Evolutionary conservation across 2,329 filamentous ascomycete genomes (phyloP).

Genomic region (Hyphodiscus sp.): DNA sequence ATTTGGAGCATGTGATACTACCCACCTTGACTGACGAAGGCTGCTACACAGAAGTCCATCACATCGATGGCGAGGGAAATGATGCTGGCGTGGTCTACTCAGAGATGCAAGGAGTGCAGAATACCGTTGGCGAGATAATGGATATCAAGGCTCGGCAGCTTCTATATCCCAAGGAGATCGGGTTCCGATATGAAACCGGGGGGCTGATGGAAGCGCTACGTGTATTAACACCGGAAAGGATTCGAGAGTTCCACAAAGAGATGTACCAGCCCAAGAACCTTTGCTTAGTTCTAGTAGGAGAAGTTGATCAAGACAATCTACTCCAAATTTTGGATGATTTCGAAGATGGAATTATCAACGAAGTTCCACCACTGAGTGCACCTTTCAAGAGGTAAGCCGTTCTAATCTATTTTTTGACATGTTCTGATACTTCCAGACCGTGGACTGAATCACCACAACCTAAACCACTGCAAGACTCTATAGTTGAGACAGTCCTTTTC

Average conservation of each 20-base stretch:
- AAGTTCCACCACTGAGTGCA: conserved; percentile 67
- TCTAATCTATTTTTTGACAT: not conserved
- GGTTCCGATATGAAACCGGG: conserved; percentile 96
- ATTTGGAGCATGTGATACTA: conserved; percentile 87
- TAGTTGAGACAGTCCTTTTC: conserved; percentile 77
- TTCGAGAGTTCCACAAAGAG: conserved; percentile 86
- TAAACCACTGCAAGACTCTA: conserved; percentile 63
- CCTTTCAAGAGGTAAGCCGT: conserved; percentile 57
- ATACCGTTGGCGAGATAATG: conserved; percentile 78
- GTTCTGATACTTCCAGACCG: conserved; percentile 40
- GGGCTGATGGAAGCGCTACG: conserved; percentile 91
- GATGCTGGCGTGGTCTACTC: conserved; percentile 98
- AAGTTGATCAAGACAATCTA: conserved; percentile 76
- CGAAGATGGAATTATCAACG: conserved; percentile 76
- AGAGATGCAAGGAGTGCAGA: conserved; percentile 96
- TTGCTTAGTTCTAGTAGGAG: conserved; percentile 85
- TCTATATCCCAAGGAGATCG: conserved; percentile 81
- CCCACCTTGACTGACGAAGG: conserved; percentile 89
- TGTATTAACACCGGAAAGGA: conserved; percentile 78
- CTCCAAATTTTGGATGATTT: conserved; percentile 79
- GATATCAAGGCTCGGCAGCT: conserved; percentile 73
- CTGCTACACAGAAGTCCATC: conserved; percentile 93
- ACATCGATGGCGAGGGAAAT: conserved; percentile 86
- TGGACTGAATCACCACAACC: conserved; percentile 87
- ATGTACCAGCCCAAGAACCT: conserved; percentile 99